Percentiles rank a stretch among this genome's conserved stretches.
phyloP scores from a whole-genome alignment of 2,329 filamentous ascomycete genomes.

The Venturia oleaginea region DNA sequence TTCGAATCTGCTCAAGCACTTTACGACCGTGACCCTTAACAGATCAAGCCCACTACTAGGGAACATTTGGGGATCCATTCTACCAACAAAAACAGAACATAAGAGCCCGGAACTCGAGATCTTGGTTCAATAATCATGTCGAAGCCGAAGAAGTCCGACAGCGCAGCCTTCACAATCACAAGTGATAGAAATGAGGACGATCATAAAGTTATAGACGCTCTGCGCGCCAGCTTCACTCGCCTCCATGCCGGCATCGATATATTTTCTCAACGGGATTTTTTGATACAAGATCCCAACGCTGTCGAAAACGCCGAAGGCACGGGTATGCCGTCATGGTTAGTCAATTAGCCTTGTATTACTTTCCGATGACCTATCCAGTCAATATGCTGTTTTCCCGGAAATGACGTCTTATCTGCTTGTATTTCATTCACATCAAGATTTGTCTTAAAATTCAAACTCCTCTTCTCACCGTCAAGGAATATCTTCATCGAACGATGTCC shows the following conservation, averaged over 20 bases:
- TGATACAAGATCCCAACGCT: neutral
- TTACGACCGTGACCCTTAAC: no score
- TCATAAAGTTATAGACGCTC: neutral
- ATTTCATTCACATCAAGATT: neutral
- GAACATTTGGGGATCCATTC: neutral
- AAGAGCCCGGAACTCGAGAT: neutral
- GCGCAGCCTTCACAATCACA: neutral
- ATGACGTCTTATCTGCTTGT: neutral
- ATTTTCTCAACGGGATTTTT: neutral
- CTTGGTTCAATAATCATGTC: neutral
- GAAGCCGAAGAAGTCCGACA: neutral
- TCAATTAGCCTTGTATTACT: neutral
- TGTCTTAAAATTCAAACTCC: neutral
- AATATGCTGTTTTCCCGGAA: no score
- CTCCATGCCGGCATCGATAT: neutral
- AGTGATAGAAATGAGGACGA: neutral
- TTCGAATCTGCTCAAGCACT: neutral
- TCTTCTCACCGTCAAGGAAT: neutral
- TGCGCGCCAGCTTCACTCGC: neutral
- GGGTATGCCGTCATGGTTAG: slow-evolving; percentile 1
- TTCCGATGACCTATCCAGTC: no score
- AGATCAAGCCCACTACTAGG: neutral
- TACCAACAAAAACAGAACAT: neutral
- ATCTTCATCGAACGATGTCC: neutral
- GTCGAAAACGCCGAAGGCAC: neutral